Conservation (phyloP, 352 stramenopile genomes). For the Plasmopara muralis region DNA sequence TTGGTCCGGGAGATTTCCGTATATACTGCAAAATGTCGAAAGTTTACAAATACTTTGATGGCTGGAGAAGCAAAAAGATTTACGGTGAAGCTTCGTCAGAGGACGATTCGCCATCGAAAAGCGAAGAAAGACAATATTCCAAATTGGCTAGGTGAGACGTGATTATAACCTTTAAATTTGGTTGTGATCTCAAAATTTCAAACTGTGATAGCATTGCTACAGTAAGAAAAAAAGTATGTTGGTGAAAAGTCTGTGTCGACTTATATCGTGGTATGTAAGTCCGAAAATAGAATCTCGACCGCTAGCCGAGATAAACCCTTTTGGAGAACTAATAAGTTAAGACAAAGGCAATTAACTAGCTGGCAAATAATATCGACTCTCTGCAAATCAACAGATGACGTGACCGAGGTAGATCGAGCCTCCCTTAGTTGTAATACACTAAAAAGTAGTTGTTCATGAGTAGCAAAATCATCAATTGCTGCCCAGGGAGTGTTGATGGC, state of each 20-base stretch:
- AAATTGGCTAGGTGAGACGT: conserved; percentile 5
- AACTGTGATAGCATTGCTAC: not conserved
- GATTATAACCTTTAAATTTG: conserved; percentile 1
- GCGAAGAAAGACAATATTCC: conserved; percentile 3
- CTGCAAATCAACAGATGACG: too few species aligned
- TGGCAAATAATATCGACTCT: too few species aligned
- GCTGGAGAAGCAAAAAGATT: not conserved
- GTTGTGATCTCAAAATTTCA: conserved; percentile 5
- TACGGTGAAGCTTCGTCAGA: not conserved
- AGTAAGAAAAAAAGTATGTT: not conserved
- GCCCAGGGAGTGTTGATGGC: too few species aligned
- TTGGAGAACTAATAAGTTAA: too few species aligned
- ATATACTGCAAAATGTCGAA: not conserved
- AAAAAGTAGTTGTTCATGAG: not conserved
- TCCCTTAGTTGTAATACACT: too few species aligned
- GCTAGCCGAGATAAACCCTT: too few species aligned
- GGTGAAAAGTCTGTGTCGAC: too few species aligned
- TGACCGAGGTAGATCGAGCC: too few species aligned
- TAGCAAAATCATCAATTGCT: too few species aligned
- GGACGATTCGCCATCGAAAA: not conserved
- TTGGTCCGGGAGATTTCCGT: not conserved
- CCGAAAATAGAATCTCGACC: too few species aligned
- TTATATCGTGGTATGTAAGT: too few species aligned
- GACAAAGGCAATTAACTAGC: too few species aligned
- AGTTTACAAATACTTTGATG: not conserved